These are phyloP conservation scores for Hansenula anomala DNA, from an alignment of 1,139 yeast genomes.

Conservation along the genomic window DNA sequence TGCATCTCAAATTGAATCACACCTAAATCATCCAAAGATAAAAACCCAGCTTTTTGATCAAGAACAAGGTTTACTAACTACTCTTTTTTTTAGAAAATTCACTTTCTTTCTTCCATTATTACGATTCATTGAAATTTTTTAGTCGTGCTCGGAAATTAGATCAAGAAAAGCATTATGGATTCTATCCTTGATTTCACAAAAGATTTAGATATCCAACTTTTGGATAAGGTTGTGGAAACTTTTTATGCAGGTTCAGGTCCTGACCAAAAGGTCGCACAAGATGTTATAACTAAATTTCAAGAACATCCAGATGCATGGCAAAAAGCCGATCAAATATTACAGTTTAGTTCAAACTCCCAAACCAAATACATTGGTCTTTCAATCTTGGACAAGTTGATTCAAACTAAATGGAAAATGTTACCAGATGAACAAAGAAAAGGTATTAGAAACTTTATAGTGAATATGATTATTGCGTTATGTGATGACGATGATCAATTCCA, in stretches of 20 bases:
- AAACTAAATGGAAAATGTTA: slow-evolving; percentile 88
- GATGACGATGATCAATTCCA: slow-evolving; percentile 77
- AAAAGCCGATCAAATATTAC: slow-evolving; percentile 83
- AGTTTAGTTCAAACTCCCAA: slow-evolving; percentile 74
- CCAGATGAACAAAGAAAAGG: slow-evolving; percentile 86
- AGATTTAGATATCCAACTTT: slow-evolving; percentile 72
- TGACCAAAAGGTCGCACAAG: slow-evolving; percentile 80
- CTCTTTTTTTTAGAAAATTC: too few relatives aligned
- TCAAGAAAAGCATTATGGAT: slow-evolving; percentile 68
- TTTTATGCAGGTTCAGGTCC: slow-evolving; percentile 81
- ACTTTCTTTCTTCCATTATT: too few relatives aligned
- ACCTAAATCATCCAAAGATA: too few relatives aligned
- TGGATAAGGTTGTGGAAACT: slow-evolving; percentile 85
- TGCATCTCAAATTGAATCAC: too few relatives aligned
- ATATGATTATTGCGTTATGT: slow-evolving; percentile 90
- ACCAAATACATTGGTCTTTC: slow-evolving; percentile 90
- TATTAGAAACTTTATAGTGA: slow-evolving; percentile 86
- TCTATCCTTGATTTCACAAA: slow-evolving; percentile 79
- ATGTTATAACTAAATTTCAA: slow-evolving; percentile 80
- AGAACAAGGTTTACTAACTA: too few relatives aligned
- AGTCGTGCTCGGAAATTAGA: too few relatives aligned
- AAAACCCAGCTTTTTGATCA: too few relatives aligned
- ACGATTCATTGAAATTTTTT: too few relatives aligned
- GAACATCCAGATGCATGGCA: slow-evolving; percentile 97
- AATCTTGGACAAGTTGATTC: slow-evolving; percentile 83